Base-by-base conservation (phyloP, 2,329 filamentous ascomycete species). In the Colletotrichum sp. region DNA sequence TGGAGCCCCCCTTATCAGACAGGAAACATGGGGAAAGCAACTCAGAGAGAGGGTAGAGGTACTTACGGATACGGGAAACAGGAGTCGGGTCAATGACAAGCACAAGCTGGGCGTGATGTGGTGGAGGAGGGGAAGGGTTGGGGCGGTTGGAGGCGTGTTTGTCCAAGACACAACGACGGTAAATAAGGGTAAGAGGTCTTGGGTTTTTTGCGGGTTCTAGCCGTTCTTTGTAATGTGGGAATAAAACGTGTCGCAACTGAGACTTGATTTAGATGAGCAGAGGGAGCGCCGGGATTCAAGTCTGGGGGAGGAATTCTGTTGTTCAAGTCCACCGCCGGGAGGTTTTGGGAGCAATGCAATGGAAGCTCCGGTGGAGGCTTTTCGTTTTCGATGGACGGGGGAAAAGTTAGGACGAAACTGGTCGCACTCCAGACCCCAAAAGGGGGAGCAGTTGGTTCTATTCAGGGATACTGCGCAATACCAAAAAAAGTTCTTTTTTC, bases 11-110 rank as follows among this genome's bases (percentile, higher is more conserved):
- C 59, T 62, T 73, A 68, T 69, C 57, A 69, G 70, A 64, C 59
- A 25, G 57, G 63, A 73, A 73, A 69, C 73, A 68, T 72, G 59
- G 64, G 59, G 70, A 69, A 72, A 62, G 55, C 44, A 29, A 61
- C 65, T 30, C 19, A 30, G 16, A 62, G 32, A 59, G 39, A 39
- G 49, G 44, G 25, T 36, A 36, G 22, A 66, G 66, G 52, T 61
- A 70, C 36, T 29, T 63, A 62, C 68, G n/a, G 57, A 59, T 70
- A 52, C 68, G 39, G 66, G 32, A 29, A 62, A 44, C 15, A 30
- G 34, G 27, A 72, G 11, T n/a, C 57, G 34, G 36, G 32, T 44
- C 22, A n/a, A 13, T 22, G 8, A 36, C n/a, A 22, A 25, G n/a
- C 36, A 39, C 39, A 25, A 52, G 59, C 44, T 22, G 44, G 44